These are phyloP conservation scores for Penicillium brevicompactum DNA, from an alignment of 2,329 filamentous ascomycete species.

Conservation along the genomic window DNA sequence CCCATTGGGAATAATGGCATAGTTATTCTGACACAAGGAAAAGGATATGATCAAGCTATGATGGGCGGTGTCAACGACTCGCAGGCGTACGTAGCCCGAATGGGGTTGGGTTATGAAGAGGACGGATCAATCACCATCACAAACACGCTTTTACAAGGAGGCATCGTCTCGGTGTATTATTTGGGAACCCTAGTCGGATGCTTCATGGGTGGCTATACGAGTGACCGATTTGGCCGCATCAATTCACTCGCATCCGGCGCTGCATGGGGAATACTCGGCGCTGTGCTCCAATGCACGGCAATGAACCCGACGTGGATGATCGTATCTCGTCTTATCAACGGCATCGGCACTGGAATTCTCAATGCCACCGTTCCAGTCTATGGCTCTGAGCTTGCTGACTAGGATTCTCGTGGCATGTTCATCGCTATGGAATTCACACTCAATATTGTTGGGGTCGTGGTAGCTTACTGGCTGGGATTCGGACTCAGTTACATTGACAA, in stretches of 20 bases:
- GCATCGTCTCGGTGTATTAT: conserved; percentile 59
- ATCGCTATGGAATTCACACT: conserved; percentile 70
- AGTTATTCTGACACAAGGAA: too few species aligned
- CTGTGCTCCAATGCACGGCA: conserved; percentile 62
- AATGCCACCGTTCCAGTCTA: conserved; percentile 69
- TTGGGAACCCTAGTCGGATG: conserved; percentile 62
- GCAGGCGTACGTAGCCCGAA: conserved; percentile 60
- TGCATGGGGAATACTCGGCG: conserved; percentile 59
- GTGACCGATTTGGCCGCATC: conserved; percentile 62
- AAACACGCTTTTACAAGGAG: conserved; percentile 60
- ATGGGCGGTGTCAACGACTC: conserved; percentile 66
- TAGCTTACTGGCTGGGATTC: conserved; percentile 60
- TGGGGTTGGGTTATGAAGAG: conserved; percentile 62
- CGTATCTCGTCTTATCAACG: conserved; percentile 58
- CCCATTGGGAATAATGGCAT: background rate
- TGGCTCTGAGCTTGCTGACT: conserved; percentile 66
- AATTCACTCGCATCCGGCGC: conserved; percentile 61
- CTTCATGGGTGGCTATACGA: conserved; percentile 61
- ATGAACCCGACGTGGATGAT: conserved; percentile 68
- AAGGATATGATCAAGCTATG: conserved; percentile 50
- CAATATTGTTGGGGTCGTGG: conserved; percentile 67
- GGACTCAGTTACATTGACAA: conserved; percentile 60
- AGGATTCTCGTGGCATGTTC: conserved; percentile 65
- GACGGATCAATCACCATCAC: conserved; percentile 33
- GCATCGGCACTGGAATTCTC: conserved; percentile 66